Evolutionary conservation across 805 yeast species (phyloP), one percentile per base, ranked within the genome.

Genomic region (Grigorovia humatica): DNA sequence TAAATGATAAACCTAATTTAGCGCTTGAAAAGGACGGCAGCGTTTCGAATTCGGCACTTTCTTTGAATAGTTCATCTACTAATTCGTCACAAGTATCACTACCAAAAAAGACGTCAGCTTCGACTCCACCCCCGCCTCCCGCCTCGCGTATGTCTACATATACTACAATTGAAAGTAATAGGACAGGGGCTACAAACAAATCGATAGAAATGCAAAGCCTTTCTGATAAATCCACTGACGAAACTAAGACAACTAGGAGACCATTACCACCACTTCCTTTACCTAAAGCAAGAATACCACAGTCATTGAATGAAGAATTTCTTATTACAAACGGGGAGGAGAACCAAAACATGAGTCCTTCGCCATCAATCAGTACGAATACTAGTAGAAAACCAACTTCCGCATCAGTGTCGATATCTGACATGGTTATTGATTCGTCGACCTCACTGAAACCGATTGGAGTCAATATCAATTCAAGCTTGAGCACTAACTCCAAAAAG

Each of bases 51-150:
- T 32, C 38, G 12, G 15, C 15, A 32, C 4, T 12, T 3, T 32
- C 38, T 32, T 32, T 32, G 15, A 13, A 32, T 32, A 32, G 12
- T 4, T 32, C 8, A 8, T 9, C 15, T 32, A 9, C 38, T 12
- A 32, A 9, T 12, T 32, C 38, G 15, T 9, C 15, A 4, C 12
- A 32, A 12, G 8, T 3, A 4, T 13, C 38, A 9, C 38, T 9
- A 13, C 13, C 29, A 9, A 29, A 17, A 32, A 23, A 45, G 18
- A 45, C 20, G 2, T 5, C 43, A 48, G 20, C 57, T 9, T 54
- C 57, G 3, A 51, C 57, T 23, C 61, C 67, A 9, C 54, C 55
- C 13, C 54, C 57, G 5, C 54, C 59, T 5, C 48, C 48, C 19
- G 12, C 9, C n/a, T 51, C 53, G 43, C 48, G 48, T 40, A 32